Evolutionary conservation across 306 rosid genomes (phyloP).

Genomic region (Leucaena leucocephala): DNA sequence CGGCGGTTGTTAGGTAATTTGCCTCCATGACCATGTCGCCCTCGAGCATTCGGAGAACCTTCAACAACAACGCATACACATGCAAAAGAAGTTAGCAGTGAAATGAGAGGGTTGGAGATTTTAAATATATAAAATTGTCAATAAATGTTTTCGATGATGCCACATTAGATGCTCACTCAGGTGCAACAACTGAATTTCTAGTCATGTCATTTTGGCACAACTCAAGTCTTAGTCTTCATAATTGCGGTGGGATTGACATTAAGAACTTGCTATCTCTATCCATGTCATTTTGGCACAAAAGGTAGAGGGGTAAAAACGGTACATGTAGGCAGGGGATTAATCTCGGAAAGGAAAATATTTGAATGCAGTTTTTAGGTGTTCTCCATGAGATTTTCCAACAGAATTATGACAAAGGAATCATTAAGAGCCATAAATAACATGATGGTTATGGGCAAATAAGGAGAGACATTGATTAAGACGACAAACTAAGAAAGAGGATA

Average conservation of each 20-base stretch:
- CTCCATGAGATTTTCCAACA: not conserved
- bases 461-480: not conserved
- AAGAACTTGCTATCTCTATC: not conserved
- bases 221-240: not conserved
- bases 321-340: not conserved
- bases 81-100: constrained; percentile 13
- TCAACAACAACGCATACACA: constrained; percentile 20
- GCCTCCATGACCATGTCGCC: constrained; percentile 79
- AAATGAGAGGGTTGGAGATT: not conserved
- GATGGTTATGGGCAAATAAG: not conserved
- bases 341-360: not conserved
- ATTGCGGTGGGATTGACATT: not conserved
- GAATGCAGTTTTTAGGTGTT: not conserved
- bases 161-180: not conserved
- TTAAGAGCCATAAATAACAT: not conserved
- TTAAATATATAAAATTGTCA: not conserved
- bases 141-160: not conserved
- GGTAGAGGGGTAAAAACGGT: not conserved
- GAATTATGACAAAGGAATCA: not conserved
- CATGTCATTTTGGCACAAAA: not conserved
- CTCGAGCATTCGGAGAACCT: constrained; percentile 91
- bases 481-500: not conserved
- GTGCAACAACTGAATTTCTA: not conserved
- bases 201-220: not conserved
- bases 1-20: constrained; percentile 53